phyloP scores from a whole-genome alignment of 192 early-diverging fungal species.

The Coemansia sp. region DNA sequence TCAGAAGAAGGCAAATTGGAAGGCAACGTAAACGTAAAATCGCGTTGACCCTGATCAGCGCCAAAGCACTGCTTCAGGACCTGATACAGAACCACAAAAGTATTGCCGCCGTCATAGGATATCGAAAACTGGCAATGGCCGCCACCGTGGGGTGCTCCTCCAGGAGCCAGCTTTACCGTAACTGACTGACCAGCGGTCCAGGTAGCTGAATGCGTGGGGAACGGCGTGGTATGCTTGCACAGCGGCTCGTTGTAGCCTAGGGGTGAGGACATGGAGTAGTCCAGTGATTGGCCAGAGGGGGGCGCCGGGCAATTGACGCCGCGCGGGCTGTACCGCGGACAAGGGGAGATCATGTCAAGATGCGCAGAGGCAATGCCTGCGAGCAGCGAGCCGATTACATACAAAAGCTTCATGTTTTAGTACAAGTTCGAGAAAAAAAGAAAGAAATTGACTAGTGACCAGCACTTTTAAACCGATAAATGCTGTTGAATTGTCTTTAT shows the following conservation, averaged over 20 bases:
- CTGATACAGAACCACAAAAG: slow-evolving; percentile 60
- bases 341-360: slow-evolving; percentile 10
- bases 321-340: slow-evolving; percentile 2
- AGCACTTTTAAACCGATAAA: slow-evolving; percentile 2
- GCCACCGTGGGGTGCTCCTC: slow-evolving; percentile 58
- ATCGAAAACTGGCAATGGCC: slow-evolving; percentile 71
- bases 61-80: slow-evolving; percentile 58
- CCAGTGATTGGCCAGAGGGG: slow-evolving; percentile 24
- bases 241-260: slow-evolving; percentile 19
- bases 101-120: slow-evolving; percentile 61
- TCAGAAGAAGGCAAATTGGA: slow-evolving; percentile 48
- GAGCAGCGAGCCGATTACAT: neutral
- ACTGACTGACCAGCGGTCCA: slow-evolving; percentile 54
- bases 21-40: slow-evolving; percentile 55
- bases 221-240: slow-evolving; percentile 46
- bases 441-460: neutral
- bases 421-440: neutral
- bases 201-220: slow-evolving; percentile 23
- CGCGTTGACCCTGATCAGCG: slow-evolving; percentile 16
- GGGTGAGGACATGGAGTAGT: slow-evolving; percentile 28
- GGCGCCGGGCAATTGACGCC: slow-evolving; percentile 26
- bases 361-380: neutral
- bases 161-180: slow-evolving; percentile 46
- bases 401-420: neutral
- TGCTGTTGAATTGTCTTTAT: too few relatives aligned